Conservation (phyloP, 176 grass and related monocot genomes). For the Juncus inflexus region DNA sequence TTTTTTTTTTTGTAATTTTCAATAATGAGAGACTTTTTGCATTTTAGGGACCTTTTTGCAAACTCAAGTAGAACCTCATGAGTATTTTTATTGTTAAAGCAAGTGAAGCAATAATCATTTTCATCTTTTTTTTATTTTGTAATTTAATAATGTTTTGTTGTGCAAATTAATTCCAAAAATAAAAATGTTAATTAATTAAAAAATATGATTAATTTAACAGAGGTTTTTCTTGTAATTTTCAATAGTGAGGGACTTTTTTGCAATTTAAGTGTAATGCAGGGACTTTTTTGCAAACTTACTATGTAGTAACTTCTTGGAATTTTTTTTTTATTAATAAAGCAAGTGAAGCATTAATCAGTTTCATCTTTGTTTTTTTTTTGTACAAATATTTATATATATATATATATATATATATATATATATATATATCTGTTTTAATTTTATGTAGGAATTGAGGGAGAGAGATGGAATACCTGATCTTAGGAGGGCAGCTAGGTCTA, state of each 20-base stretch:
- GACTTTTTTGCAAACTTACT: neutral
- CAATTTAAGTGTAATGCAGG: neutral
- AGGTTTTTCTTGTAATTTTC: too few relatives aligned
- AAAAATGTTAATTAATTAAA: too few relatives aligned
- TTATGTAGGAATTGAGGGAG: constrained; percentile 69
- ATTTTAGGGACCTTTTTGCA: too few relatives aligned
- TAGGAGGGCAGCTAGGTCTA: constrained; percentile 69
- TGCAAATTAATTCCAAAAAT: too few relatives aligned
- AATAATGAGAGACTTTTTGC: neutral
- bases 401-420: constrained; percentile 9
- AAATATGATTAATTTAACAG: too few relatives aligned
- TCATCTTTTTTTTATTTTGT: too few relatives aligned
- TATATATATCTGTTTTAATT: neutral
- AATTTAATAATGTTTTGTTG: too few relatives aligned
- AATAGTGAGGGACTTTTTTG: neutral
- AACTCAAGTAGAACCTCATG: too few relatives aligned
- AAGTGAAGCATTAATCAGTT: neutral
- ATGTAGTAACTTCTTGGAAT: constrained; percentile 9
- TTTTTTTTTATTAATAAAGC: neutral
- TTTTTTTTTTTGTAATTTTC: constrained; percentile 23
- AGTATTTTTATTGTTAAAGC: too few relatives aligned
- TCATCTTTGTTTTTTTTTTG: neutral
- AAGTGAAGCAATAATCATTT: too few relatives aligned
- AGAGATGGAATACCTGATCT: constrained; percentile 93
- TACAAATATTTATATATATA: constrained; percentile 5